Conservation (phyloP, 768 basidiomycete genomes). For the Sistotremastrum suecicum region DNA sequence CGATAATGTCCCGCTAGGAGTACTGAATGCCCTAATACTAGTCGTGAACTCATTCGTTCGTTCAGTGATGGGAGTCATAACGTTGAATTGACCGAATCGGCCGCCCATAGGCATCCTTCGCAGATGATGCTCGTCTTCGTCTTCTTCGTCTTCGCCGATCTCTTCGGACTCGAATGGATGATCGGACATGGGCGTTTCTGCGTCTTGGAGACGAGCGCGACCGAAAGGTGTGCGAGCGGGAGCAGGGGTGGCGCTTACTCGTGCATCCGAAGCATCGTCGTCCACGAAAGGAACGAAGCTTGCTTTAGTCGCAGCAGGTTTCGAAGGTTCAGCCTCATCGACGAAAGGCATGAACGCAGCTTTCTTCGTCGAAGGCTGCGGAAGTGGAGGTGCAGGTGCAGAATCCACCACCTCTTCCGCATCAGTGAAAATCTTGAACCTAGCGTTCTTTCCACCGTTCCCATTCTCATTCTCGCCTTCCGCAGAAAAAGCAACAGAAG, state of each 20-base stretch:
- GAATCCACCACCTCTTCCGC: no score
- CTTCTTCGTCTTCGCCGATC: conserved; percentile 17
- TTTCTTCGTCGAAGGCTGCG: neutral
- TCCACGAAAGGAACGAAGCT: conserved; percentile 11
- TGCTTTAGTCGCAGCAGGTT: no score
- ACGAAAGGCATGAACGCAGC: neutral
- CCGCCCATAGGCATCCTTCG: conserved; percentile 42
- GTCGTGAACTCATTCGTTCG: conserved; percentile 76
- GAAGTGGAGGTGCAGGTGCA: no score
- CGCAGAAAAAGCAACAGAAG: no score
- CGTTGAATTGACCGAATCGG: conserved; percentile 69
- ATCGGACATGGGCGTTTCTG: no score
- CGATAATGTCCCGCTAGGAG: conserved; percentile 15
- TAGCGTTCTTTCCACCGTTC: no score
- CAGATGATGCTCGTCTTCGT: conserved; percentile 9
- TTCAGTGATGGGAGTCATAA: conserved; percentile 98
- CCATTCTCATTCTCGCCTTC: no score
- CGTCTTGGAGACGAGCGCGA: no score
- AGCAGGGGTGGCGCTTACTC: no score
- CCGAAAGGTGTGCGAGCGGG: no score
- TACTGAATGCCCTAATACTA: conserved; percentile 33
- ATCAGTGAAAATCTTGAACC: no score
- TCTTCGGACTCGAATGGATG: neutral
- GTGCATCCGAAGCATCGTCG: neutral
- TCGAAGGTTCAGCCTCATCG: neutral